Evolutionary conservation across 2,329 filamentous ascomycete genomes (phyloP).

Genomic region (Xylariomycetidae sp.): DNA sequence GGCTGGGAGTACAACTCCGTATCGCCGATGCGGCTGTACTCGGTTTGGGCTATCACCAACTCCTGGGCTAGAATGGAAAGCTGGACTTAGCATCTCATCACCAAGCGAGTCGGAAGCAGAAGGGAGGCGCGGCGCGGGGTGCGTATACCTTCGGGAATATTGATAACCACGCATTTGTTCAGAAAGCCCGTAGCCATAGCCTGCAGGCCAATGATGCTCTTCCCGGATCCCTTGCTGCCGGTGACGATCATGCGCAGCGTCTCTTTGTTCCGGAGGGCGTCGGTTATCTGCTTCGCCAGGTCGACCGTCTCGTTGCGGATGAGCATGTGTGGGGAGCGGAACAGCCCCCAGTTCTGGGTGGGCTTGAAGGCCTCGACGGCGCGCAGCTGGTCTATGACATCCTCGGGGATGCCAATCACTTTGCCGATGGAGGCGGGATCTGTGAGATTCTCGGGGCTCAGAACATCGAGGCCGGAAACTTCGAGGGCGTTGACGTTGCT

Average conservation of each 20-base stretch:
- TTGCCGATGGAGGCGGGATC: conserved; percentile 53
- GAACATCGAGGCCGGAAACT: conserved; percentile 59
- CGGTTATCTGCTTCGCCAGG: conserved; percentile 57
- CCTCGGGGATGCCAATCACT: conserved; percentile 63
- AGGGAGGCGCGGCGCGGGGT: no score
- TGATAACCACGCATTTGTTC: conserved; percentile 83
- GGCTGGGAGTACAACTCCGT: conserved; percentile 70
- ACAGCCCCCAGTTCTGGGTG: conserved; percentile 82
- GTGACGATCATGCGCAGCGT: conserved; percentile 61
- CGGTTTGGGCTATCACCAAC: conserved; percentile 70
- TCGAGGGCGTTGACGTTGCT: conserved; percentile 90
- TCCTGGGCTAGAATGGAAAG: conserved; percentile 56
- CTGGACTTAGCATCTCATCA: conserved; percentile 3
- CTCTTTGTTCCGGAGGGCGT: conserved; percentile 46
- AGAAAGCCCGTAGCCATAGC: conserved; percentile 74
- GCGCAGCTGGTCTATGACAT: conserved; percentile 71
- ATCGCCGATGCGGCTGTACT: conserved; percentile 66
- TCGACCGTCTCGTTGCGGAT: conserved; percentile 73
- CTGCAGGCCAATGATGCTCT: conserved; percentile 81
- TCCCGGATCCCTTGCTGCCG: conserved; percentile 71
- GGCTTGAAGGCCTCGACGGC: conserved; percentile 86
- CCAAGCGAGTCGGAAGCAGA: neutral
- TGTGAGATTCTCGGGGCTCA: conserved; percentile 50
- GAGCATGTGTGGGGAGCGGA: conserved; percentile 73
- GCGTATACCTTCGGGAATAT: conserved; percentile 75